These are phyloP conservation scores for Posidonia oceanica DNA, from an alignment of 116 monocot genomes.

Conservation along the genomic window DNA sequence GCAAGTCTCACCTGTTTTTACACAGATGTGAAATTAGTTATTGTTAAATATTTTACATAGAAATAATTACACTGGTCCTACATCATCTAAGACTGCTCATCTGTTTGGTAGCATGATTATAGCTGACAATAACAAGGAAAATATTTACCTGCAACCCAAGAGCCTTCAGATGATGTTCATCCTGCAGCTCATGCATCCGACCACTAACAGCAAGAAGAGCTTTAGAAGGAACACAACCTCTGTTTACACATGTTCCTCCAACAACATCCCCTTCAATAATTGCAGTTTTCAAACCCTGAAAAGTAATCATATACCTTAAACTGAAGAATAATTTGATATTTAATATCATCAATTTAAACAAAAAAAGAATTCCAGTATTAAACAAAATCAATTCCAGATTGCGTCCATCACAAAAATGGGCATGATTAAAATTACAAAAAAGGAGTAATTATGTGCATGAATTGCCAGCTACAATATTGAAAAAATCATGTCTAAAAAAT, in stretches of 20 bases:
- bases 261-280: constrained; percentile 95
- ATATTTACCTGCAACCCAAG: constrained; percentile 72
- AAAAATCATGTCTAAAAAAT: too few relatives aligned
- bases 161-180: constrained; percentile 80
- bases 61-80: neutral
- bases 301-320: neutral
- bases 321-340: too few relatives aligned
- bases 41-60: too few relatives aligned
- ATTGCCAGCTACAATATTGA: too few relatives aligned
- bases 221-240: constrained; percentile 98
- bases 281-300: constrained; percentile 86
- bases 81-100: neutral
- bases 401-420: too few relatives aligned
- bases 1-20: too few relatives aligned
- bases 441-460: too few relatives aligned
- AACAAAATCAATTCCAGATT: too few relatives aligned
- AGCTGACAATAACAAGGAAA: neutral
- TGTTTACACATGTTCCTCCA: constrained; percentile 97
- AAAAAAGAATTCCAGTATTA: too few relatives aligned
- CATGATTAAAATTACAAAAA: too few relatives aligned
- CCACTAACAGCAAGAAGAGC: constrained; percentile 99
- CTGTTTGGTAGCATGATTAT: neutral
- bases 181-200: constrained; percentile 86
- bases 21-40: too few relatives aligned
- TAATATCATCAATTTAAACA: too few relatives aligned